Conservation (phyloP, 768 basidiomycete genomes). For the Tremella mesenterica region DNA sequence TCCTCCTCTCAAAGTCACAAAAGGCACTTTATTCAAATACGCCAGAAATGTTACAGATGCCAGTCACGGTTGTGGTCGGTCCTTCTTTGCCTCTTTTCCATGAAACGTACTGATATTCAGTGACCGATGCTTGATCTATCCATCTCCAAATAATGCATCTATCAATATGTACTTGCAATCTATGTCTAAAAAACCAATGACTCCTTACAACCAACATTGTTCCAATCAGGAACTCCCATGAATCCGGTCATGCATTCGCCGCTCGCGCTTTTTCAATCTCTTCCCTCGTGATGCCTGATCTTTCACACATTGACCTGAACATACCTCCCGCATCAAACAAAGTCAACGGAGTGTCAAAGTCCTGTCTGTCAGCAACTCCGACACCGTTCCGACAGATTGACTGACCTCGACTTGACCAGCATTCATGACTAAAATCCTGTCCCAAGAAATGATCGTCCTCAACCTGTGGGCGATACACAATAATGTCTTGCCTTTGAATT, state of each 20-base stretch:
- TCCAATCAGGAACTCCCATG: no score
- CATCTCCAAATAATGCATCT: constrained; percentile 1
- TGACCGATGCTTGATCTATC: constrained; percentile 21
- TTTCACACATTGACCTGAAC: constrained; percentile 77
- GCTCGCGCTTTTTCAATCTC: constrained; percentile 55
- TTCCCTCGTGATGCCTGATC: constrained; percentile 62
- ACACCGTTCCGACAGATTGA: constrained; percentile 14
- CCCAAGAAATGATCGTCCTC: constrained; percentile 76
- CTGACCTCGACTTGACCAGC: constrained; percentile 63
- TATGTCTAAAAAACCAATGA: no score
- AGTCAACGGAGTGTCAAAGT: constrained; percentile 66
- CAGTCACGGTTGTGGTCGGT: constrained; percentile 66
- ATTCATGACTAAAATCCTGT: constrained; percentile 79
- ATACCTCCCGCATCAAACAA: constrained; percentile 59
- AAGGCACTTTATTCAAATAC: constrained; percentile 59
- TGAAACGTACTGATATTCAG: background rate
- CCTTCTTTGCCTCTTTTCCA: no score
- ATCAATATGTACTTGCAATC: background rate
- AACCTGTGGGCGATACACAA: constrained; percentile 76
- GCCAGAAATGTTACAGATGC: constrained; percentile 80
- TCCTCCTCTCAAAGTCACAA: constrained; percentile 60
- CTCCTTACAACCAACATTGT: no score
- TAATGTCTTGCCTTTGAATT: constrained; percentile 75
- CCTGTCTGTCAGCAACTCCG: constrained; percentile 40
- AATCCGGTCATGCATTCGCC: no score